Evolutionary conservation across 2,329 filamentous ascomycete species (phyloP).

Genomic region (Parastagonospora nodorum): DNA sequence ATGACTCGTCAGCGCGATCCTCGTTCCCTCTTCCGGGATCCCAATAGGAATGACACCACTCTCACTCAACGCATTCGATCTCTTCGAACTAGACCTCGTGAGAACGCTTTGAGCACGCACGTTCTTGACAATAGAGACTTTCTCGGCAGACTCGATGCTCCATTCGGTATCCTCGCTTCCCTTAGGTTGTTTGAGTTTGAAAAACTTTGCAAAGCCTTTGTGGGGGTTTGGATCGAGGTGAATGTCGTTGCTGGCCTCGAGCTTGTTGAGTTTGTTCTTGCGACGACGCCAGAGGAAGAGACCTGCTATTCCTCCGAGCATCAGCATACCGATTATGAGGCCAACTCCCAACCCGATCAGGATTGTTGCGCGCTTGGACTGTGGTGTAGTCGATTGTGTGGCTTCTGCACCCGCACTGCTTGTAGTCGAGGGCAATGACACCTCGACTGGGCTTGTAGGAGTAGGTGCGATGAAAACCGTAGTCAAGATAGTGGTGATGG

Average conservation of each 20-base stretch:
- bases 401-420: neutral
- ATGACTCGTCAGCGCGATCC: constrained; percentile 1
- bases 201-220: constrained; percentile 6
- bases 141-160: constrained; percentile 24
- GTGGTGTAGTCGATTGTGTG: neutral
- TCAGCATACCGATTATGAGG: constrained; percentile 18
- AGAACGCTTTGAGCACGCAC: constrained; percentile 13
- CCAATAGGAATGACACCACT: neutral
- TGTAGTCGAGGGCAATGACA: neutral
- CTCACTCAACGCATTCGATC: neutral
- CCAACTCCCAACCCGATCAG: constrained; percentile 24
- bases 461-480: too few species aligned
- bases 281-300: constrained; percentile 22
- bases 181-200: neutral
- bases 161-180: constrained; percentile 17
- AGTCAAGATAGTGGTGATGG: too few species aligned
- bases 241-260: neutral
- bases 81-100: constrained; percentile 8
- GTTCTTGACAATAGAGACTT: constrained; percentile 20
- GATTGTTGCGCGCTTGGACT: neutral
- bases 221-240: neutral
- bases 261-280: neutral
- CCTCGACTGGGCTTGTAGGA: neutral
- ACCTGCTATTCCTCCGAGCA: constrained; percentile 10
- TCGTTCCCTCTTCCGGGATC: constrained; percentile 2